Percentiles rank a stretch among this genome's conserved stretches.
Evolutionary conservation across 495 filamentous ascomycete genomes (phyloP).

Genomic region (Penicillium ochrochloron): DNA sequence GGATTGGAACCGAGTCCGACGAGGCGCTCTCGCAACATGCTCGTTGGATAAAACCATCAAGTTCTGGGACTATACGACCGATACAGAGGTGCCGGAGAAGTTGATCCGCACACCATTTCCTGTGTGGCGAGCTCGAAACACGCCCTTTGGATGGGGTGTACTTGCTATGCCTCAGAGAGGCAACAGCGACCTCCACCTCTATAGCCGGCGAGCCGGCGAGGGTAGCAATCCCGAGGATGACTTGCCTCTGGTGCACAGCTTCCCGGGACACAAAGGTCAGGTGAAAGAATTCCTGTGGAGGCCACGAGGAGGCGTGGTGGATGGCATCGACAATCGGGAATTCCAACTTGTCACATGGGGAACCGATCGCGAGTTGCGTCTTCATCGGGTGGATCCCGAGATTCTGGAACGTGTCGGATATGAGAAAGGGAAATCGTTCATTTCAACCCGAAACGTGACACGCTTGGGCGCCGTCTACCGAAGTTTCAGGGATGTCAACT

Average conservation of each 20-base stretch:
- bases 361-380: constrained; percentile 77
- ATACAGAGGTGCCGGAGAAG: constrained; percentile 67
- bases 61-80: constrained; percentile 82
- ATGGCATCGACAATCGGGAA: constrained; percentile 82
- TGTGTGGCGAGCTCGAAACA: constrained; percentile 91
- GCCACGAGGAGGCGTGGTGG: constrained; percentile 69
- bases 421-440: constrained; percentile 66
- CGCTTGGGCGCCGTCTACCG: constrained; percentile 84
- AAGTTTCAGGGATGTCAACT: constrained; percentile 70
- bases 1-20: constrained; percentile 84
- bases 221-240: constrained; percentile 50
- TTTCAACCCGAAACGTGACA: constrained; percentile 72
- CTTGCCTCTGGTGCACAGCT: constrained; percentile 67
- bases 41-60: constrained; percentile 92
- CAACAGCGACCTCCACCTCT: constrained; percentile 83
- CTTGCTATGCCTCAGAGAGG: constrained; percentile 91
- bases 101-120: constrained; percentile 83
- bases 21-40: constrained; percentile 78
- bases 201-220: constrained; percentile 64
- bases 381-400: constrained; percentile 73
- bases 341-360: constrained; percentile 96
- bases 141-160: constrained; percentile 85
- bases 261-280: constrained; percentile 80
- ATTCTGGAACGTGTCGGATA: constrained; percentile 76
- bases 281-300: constrained; percentile 96